Base-by-base conservation (phyloP, 1,284 basidiomycete genomes). In the Sutorius eximius region DNA sequence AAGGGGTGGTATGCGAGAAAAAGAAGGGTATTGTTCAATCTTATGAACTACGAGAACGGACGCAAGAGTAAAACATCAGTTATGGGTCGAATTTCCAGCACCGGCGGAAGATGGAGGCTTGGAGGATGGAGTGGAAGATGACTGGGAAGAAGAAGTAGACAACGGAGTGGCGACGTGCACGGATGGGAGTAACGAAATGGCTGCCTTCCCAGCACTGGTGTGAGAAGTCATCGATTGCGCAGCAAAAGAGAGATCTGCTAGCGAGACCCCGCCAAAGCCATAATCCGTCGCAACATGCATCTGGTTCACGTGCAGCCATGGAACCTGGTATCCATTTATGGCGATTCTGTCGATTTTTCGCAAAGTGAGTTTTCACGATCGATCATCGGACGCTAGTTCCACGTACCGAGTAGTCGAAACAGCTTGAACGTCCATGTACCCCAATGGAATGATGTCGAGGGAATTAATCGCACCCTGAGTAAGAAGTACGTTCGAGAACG, bases 251-350 rank as follows among this genome's bases (percentile, higher is more conserved):
- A 72, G 30, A 50, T 69, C 66, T 12, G 15, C 54, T 1, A 61
- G 43, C 15, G 64, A 65, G n/a, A 66, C 22, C 11, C 37, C 13
- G 16, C 54, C 57, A 5, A 67, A 34, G 18, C 62, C 53, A 57
- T 83, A 85, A 15, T 63, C 56, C 20, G 80, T 77, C 18, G 78
- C 72, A 11, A 85, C 82, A 45, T 63, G 58, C 36, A 64, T 64
- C 64, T 84, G 82, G 34, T 70, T 66, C 36, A 84, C 66, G 45
- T 82, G 75, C 51, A 86, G 66, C 82, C 82, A 85, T 12, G 84
- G 82, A 43, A 84, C 64, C 55, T 72, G 66, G 58, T 85, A 86
- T 20, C 84, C 83, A 24, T 74, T 74, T 24, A 67, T 55, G 4
- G 77, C 82, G 10, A 84, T 59, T 40, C 73, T 75, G 40, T 53